Evolutionary conservation across 495 filamentous ascomycete genomes (phyloP).

Genomic region (Aspergillus taichungensis): DNA sequence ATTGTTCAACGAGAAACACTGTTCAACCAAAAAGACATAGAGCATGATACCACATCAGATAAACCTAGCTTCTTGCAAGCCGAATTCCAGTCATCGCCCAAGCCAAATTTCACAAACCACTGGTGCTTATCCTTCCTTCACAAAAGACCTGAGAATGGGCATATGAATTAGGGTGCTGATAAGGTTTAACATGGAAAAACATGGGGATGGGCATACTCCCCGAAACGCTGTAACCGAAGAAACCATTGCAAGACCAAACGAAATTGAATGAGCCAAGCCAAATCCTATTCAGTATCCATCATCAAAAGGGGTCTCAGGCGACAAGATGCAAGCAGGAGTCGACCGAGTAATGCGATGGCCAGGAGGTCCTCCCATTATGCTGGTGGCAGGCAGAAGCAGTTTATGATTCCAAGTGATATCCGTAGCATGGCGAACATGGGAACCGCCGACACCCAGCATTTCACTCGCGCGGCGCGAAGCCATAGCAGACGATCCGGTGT

Average conservation of each 20-base stretch:
- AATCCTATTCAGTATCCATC: not conserved
- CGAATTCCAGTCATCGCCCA: too few species aligned
- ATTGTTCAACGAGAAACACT: too few species aligned
- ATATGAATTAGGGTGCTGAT: too few species aligned
- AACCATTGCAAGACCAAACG: not conserved
- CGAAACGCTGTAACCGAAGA: too few species aligned
- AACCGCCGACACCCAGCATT: not conserved
- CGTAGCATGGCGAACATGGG: not conserved
- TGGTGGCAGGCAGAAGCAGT: constrained; percentile 6
- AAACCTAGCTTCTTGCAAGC: too few species aligned
- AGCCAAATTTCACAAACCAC: too few species aligned
- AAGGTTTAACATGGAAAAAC: too few species aligned
- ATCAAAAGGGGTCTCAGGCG: not conserved
- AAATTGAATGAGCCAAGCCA: not conserved
- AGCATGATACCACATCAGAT: too few species aligned
- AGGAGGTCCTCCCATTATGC: not conserved
- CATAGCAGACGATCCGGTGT: constrained; percentile 1
- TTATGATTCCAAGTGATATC: constrained; percentile 8
- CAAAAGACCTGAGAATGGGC: too few species aligned
- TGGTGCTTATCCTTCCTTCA: too few species aligned
- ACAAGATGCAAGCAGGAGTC: constrained; percentile 12
- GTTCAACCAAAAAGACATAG: too few species aligned
- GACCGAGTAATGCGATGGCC: constrained; percentile 17
- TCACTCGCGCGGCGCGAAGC: constrained; percentile 11
- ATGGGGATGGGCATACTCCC: too few species aligned